Percentiles rank a stretch among this genome's conserved stretches.
phyloP scores from a whole-genome alignment of 2,329 filamentous ascomycete species.

The Camillea tinctor region DNA sequence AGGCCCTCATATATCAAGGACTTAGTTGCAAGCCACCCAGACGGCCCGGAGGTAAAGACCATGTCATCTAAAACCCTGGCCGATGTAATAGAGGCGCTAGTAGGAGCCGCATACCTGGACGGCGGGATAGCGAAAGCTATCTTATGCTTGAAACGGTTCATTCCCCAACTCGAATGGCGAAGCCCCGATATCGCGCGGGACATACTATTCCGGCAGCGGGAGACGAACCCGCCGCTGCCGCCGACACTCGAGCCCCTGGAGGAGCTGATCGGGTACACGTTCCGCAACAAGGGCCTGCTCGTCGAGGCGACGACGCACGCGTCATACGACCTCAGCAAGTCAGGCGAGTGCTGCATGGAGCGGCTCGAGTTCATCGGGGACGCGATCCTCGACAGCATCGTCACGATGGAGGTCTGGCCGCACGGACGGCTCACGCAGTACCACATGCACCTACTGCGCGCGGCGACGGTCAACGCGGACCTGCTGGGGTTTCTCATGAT shows the following conservation, averaged over 20 bases:
- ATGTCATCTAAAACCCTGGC: slow-evolving; percentile 73
- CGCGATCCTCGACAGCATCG: slow-evolving; percentile 74
- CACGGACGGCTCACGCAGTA: slow-evolving; percentile 42
- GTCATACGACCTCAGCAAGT: slow-evolving; percentile 48
- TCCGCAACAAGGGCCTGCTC: slow-evolving; percentile 66
- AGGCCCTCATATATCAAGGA: slow-evolving; percentile 58
- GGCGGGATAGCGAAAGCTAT: slow-evolving; percentile 65
- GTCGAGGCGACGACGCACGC: slow-evolving; percentile 79
- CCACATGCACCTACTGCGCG: slow-evolving; percentile 74
- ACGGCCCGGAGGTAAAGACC: slow-evolving; percentile 4
- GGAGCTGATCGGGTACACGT: slow-evolving; percentile 67
- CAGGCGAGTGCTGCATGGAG: slow-evolving; percentile 51
- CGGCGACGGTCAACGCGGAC: slow-evolving; percentile 75
- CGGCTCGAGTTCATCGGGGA: slow-evolving; percentile 88
- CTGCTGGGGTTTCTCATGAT: slow-evolving; percentile 78
- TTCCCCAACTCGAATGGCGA: slow-evolving; percentile 59
- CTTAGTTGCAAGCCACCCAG: slow-evolving; percentile 25
- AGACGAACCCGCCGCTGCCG: slow-evolving; percentile 36
- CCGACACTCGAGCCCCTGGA: slow-evolving; percentile 54
- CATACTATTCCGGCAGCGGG: slow-evolving; percentile 43
- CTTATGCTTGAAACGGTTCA: slow-evolving; percentile 63
- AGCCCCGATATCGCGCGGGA: slow-evolving; percentile 41
- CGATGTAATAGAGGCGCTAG: slow-evolving; percentile 82
- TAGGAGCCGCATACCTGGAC: slow-evolving; percentile 71
- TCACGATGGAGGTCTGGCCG: slow-evolving; percentile 62